Percentiles rank a stretch among this genome's conserved stretches.
Evolutionary conservation across 225 moss, liverwort and hornwort genomes (phyloP).

Genomic region (Pseudoscleropodium purum): DNA sequence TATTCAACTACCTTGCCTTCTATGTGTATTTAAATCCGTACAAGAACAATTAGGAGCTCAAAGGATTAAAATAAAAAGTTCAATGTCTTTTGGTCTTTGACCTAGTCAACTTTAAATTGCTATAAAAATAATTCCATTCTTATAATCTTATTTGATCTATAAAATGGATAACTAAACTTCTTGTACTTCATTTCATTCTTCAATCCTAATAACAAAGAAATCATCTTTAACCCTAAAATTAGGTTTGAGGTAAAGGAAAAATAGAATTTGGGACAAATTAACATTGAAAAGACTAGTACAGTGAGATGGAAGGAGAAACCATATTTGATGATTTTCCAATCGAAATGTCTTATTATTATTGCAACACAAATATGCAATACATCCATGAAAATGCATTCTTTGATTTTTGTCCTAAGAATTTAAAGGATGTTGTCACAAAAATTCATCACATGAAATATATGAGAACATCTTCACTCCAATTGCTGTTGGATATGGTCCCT

Average conservation of each 20-base stretch:
- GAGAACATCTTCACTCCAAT: fast-evolving
- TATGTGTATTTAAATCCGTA: background rate
- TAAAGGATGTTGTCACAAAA: background rate
- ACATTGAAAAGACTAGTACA: background rate
- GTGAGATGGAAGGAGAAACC: background rate
- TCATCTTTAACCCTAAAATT: too few species aligned
- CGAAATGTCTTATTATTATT: too few species aligned
- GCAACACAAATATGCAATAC: too few species aligned
- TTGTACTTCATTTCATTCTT: too few species aligned
- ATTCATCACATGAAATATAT: too few species aligned
- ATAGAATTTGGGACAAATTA: too few species aligned
- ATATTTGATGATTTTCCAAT: background rate
- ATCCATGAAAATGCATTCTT: background rate
- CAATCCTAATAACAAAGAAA: too few species aligned
- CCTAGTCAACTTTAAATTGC: too few species aligned
- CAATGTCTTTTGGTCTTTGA: background rate
- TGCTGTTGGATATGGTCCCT: fast-evolving
- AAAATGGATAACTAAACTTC: too few species aligned
- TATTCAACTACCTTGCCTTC: background rate
- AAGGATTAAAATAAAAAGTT: background rate
- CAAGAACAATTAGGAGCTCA: background rate
- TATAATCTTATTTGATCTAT: too few species aligned
- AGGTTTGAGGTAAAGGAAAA: too few species aligned
- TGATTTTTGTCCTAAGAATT: background rate
- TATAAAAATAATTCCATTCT: too few species aligned